Evolutionary conservation across 495 filamentous ascomycete species (phyloP), one percentile per base, ranked within the genome.

Genomic region (Podospora sp.): DNA sequence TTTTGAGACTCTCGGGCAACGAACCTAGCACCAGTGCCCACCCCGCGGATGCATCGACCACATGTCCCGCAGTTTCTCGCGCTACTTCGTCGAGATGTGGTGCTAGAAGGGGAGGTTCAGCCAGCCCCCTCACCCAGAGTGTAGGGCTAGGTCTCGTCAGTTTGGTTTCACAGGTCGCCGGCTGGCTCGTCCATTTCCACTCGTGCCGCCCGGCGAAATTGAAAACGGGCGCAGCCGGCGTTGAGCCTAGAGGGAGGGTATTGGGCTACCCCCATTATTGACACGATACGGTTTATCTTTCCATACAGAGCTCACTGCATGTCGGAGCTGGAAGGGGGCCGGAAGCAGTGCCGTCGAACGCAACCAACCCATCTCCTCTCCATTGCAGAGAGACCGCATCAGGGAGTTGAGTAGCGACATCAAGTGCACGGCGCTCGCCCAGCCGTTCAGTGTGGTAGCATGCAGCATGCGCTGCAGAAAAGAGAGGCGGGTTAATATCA

Each of bases 381-480:
- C 56, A 29, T 33, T 27, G 40, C 40, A 46, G 40, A 46, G 40
- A 46, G 40, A 46, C 12, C 2, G 5, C 5, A 18, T 14, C 29
- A 33, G 29, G 3, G 29, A 11, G 40, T 36, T 46, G 40, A 46
- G 40, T 2, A 46, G 2, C 16, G 16, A 14, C 40, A 4, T 46
- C 40, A 46, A n/a, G 40, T 46, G 40, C 40, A 46, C 40, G 40
- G 40, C 40, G 40, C 40, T 46, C 40, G 40, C 40, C 40, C 40
- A 46, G 40, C 40, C 40, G 40, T 33, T 33, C 24, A 35, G 56
- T 59, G 56, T 59, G 25, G 56, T 59, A 33, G 56, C 56, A 59
- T 59, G 56, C 56, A 59, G 56, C 6, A 6, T 18, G 26, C 56
- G n/a, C 25, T 26, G 56, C 56, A 59, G 56, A 20, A n/a, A 59